Base-by-base conservation (phyloP, 306 rosid genomes). In the cucumber (Cucumis sativus) region DNA sequence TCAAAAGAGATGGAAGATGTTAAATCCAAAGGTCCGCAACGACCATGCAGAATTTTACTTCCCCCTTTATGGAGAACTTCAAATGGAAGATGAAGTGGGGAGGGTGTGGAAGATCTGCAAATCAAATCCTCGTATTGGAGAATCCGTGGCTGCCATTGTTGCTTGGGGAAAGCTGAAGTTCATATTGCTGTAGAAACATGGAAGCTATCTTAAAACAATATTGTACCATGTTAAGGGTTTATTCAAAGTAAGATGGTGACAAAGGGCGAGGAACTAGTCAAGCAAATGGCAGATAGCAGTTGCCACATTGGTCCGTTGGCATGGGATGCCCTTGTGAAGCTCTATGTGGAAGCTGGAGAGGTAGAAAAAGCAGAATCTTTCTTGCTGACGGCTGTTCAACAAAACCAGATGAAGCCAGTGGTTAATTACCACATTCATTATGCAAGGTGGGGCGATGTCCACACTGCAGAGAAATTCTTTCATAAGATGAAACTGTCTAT, bases 101-200 rank as follows among this genome's bases (percentile, higher is more conserved):
- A 88, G 97, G 78, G 77, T 90, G 78, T 95, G 99, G 99, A 78
- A 92, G 79, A 72, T 84, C 47, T 90, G 96, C 37, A 84, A 86
- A 81, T 23, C 85, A 23, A 80, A 78, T 70, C 97, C 92, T 73
- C 49, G 55, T 64, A 3, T 60, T 16, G 87, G 52, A 1, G 97
- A 89, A 73, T 84, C 92, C 84, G 14, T 80, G 71, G 87, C 87
- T 77, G 97, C 93, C 49, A 87, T 95, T 54, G 89, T 84, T 63
- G 93, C 98, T 66, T 95, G 88, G 86, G 98, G 98, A 72, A 95
- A 69, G 84, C 82, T 95, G 86, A 83, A 90, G 28, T 92, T 81
- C 88, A 89, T 57, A 80, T 5, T 55, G 77, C 87, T 85, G 10
- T 62, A 43, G 86, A 85, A 61, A 81, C 77, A 59, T 80, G 83